Evolutionary conservation across 2,329 filamentous ascomycete genomes (phyloP).

Genomic region (Colletotrichum chrysophilum): DNA sequence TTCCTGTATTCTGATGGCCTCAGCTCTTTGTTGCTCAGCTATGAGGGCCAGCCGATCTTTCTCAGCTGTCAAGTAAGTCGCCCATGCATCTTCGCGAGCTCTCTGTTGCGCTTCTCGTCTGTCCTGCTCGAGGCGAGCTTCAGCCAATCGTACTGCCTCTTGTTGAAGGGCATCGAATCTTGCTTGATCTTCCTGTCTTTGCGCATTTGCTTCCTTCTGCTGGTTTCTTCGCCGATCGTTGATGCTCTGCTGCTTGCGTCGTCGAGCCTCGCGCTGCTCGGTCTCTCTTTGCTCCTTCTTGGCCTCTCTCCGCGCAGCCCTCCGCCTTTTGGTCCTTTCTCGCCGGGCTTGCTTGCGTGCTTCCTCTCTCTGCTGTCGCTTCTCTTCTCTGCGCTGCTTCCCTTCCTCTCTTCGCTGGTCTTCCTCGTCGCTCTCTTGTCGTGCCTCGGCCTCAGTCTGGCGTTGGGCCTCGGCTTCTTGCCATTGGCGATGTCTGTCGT

Average conservation of each 20-base stretch:
- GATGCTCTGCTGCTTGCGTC: rapidly evolving
- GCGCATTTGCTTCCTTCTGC: not conserved
- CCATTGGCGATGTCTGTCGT: not conserved
- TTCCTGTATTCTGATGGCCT: no score
- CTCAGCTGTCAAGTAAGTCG: no score
- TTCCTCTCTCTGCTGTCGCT: rapidly evolving
- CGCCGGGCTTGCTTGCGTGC: not conserved
- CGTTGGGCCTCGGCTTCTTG: not conserved
- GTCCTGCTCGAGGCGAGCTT: no score
- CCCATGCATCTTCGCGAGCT: no score
- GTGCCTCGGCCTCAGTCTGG: not conserved
- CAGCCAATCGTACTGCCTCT: no score
- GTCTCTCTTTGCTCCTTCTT: not conserved
- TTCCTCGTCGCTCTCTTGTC: rapidly evolving
- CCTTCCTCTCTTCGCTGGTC: not conserved
- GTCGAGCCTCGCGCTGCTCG: not conserved
- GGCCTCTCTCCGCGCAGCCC: not conserved
- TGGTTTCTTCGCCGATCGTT: not conserved
- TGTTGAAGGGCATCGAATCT: no score
- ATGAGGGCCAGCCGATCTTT: no score
- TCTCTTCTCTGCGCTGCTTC: not conserved
- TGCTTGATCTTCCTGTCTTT: not conserved
- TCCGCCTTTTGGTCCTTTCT: not conserved
- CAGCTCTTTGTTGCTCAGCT: no score
- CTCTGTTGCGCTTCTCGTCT: not conserved